Base-by-base conservation (phyloP, 2,329 filamentous ascomycete genomes). In the Aureobasidium mangrovei region DNA sequence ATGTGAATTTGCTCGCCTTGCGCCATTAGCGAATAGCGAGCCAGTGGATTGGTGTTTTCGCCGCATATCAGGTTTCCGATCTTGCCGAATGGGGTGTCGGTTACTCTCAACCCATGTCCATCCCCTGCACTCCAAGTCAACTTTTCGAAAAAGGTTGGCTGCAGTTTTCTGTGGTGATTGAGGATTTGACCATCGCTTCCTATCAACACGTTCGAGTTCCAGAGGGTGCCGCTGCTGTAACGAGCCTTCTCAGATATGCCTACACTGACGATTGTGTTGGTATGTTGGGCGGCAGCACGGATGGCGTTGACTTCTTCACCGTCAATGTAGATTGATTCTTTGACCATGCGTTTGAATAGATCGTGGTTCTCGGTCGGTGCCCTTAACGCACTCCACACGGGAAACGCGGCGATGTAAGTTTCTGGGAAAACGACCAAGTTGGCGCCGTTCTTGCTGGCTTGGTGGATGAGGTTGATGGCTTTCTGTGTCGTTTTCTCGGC, bases 91-190 rank as follows among this genome's bases (percentile, higher is more conserved):
- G 58, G 55, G 0, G 74, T 77, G 0, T 77, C 67, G 0, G 72
- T 71, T 0, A 80, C 71, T 1, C 64, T 65, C 3, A 81, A 59
- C 0, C 78, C 78, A 29, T 72, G 54, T 0, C 77, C 78, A 59
- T 81, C 78, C 0, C 78, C 78, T 2, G 72, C 71, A 0, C 68
- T 67, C 78, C 78, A 81, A 0, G 72, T 77, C 26, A 81, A 59
- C 58, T 80, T 80, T 64, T 81, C 79, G 56, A 74, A 80, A 61
- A 79, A 81, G 0, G 77, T 81, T 0, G 78, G 76, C 62, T 77
- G 69, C 1, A 81, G 62, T 54, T 81, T 81, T 1, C 78, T 68
- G 55, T 80, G 77, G 54, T 80, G 77, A 0, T 75, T 70, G 2
- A 77, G 55, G 1, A 80, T 65, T 3, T 74, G 60, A 0, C 78